Evolutionary conservation across 1,284 basidiomycete genomes (phyloP).

Genomic region (Neonothopanus nambi): DNA sequence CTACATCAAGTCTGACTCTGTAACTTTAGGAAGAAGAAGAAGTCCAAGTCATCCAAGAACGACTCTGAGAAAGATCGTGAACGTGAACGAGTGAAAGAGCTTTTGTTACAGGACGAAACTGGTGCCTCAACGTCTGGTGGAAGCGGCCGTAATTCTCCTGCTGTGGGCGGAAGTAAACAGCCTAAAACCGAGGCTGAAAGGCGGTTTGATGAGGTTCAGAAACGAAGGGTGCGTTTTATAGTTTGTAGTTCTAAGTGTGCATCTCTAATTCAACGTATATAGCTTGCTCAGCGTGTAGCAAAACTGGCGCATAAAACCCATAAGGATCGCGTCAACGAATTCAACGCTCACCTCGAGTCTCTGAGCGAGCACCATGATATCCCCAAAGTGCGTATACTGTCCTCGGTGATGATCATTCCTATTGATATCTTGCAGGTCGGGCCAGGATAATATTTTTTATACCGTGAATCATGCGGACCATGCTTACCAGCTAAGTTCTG

Average conservation of each 20-base stretch:
- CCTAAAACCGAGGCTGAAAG: slow-evolving; percentile 89
- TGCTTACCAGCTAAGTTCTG: not conserved
- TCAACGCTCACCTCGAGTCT: slow-evolving; percentile 86
- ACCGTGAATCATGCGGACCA: not conserved
- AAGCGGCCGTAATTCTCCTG: slow-evolving; percentile 61
- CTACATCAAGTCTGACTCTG: slow-evolving; percentile 20
- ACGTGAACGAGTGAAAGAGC: slow-evolving; percentile 50
- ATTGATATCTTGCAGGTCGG: slow-evolving; percentile 56
- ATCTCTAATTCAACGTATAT: slow-evolving; percentile 8
- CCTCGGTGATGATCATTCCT: slow-evolving; percentile 25
- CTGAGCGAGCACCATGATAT: slow-evolving; percentile 94
- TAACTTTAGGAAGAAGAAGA: slow-evolving; percentile 80
- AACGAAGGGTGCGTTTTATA: slow-evolving; percentile 66
- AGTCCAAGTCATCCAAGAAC: slow-evolving; percentile 58
- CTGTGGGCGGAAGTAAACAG: slow-evolving; percentile 40
- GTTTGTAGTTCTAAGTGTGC: not conserved
- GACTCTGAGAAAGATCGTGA: slow-evolving; percentile 37
- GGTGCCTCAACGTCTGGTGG: slow-evolving; percentile 45
- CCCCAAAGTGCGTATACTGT: slow-evolving; percentile 52
- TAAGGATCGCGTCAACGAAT: slow-evolving; percentile 93
- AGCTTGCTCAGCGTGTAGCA: slow-evolving; percentile 82
- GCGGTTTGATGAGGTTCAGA: slow-evolving; percentile 85
- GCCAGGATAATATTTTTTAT: slow-evolving; percentile 59
- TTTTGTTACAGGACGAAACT: slow-evolving; percentile 50
- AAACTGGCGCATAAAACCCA: slow-evolving; percentile 87